Evolutionary conservation across 2,329 filamentous ascomycete species (phyloP).

Genomic region (Aspergillus sp.): DNA sequence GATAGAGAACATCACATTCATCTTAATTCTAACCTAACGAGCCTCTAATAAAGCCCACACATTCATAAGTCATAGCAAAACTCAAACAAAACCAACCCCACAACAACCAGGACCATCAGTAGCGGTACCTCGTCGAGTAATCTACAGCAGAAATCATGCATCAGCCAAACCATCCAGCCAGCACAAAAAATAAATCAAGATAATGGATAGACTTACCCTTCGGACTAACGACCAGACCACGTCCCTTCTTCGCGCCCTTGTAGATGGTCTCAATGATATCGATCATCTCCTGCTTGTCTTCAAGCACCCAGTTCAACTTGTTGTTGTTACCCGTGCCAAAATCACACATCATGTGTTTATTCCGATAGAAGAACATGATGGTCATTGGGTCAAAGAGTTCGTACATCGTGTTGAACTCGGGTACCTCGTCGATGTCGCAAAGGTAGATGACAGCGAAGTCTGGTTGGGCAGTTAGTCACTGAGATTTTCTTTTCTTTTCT

Average conservation of each 20-base stretch:
- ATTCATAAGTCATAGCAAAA: conserved; percentile 8
- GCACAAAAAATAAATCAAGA: background rate
- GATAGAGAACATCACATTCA: background rate
- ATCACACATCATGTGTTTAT: conserved; percentile 93
- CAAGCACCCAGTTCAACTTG: conserved; percentile 92
- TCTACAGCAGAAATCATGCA: conserved; percentile 31
- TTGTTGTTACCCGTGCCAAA: conserved; percentile 99
- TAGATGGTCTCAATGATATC: conserved; percentile 99
- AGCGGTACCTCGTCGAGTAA: conserved; percentile 70
- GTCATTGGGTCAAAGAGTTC: conserved; percentile 85
- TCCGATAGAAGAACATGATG: conserved; percentile 68
- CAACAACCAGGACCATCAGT: conserved; percentile 44
- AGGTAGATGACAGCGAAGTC: conserved; percentile 70
- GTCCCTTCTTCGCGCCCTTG: conserved; percentile 95
- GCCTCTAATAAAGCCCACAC: background rate
- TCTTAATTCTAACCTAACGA: background rate
- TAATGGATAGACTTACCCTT: conserved; percentile 62
- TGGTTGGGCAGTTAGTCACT: conserved; percentile 10
- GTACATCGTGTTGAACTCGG: conserved; percentile 97
- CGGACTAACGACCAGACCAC: conserved; percentile 92
- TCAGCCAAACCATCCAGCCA: conserved; percentile 6
- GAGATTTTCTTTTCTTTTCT: no score
- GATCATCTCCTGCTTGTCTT: conserved; percentile 98
- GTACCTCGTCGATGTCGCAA: conserved; percentile 87
- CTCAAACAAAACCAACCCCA: background rate